Evolutionary conservation across 2,329 filamentous ascomycete genomes (phyloP), one percentile per base, ranked within the genome.

Genomic region (Fusarium sp.): DNA sequence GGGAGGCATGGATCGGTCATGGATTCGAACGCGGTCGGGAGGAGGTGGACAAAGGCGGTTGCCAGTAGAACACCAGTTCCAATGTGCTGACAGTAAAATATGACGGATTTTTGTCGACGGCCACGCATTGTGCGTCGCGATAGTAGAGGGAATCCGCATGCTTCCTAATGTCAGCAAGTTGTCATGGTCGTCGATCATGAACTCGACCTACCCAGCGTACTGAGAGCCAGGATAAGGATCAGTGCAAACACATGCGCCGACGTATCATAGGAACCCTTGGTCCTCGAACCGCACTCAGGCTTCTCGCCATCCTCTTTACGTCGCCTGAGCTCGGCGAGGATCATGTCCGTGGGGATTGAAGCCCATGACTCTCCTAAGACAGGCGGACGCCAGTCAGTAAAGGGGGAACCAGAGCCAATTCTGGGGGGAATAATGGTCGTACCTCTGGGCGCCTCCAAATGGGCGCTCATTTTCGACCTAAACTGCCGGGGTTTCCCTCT

Each of bases 61-160:
- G 94, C 93, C 70, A 96, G 92, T n/a, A 96, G 85, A 22, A 96
- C 94, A 67, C 94, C 94, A 1, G 94, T 96, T 78, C 94, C 93
- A 73, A 94, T 93, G 83, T 94, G 92, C 73, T 92, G 90, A 77
- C 90, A 91, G 71, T 91, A 84, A 80, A 93, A 92, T 71, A 92
- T 87, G 75, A 92, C 86, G 24, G 81, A 86, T 71, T 86, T 87
- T 61, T 91, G 91, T 63, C 88, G 87, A 60, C 85, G 87, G 64
- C 90, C 86, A 57, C 87, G 86, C 40, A 87, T 88, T 40, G 87
- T 85, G 72, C 89, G 87, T 62, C 88, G 87, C 11, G 90, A 92
- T 63, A 93, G 82, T 36, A 93, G 83, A 2, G 92, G 92, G 62
- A 93, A 91, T 6, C 88, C 90, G 79, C 91, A 93, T 33, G 90